Conservation (phyloP, 331 rosid species). For the Malus hybrid region DNA sequence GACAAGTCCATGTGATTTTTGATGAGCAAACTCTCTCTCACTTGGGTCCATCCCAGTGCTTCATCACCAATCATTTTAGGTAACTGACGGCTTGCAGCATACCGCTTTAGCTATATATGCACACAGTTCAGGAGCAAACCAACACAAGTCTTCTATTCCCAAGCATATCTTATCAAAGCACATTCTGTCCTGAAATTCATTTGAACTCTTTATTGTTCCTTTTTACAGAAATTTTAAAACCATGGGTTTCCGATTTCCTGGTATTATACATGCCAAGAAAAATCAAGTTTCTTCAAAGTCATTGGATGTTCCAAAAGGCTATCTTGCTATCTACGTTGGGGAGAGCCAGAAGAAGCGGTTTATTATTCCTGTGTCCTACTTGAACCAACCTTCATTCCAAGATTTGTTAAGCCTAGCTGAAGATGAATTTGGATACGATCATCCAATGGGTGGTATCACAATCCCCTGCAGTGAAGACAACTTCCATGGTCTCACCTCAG, state of each 20-base stretch:
- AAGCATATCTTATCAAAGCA: neutral
- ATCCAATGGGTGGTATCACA: conserved; percentile 29
- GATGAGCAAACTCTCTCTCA: neutral
- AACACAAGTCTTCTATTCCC: neutral
- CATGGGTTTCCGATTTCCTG: too few relatives aligned
- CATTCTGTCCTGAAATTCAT: neutral
- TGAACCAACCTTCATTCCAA: neutral
- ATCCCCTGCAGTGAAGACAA: conserved; percentile 21
- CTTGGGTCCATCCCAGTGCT: neutral
- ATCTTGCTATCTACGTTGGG: too few relatives aligned
- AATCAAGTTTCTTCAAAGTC: too few relatives aligned
- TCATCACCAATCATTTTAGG: neutral
- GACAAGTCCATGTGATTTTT: neutral
- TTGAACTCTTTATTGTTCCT: neutral
- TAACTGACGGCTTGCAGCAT: neutral
- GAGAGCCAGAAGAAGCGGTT: neutral
- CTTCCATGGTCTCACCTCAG: neutral
- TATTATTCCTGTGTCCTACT: conserved; percentile 20
- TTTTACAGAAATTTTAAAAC: neutral
- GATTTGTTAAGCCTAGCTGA: conserved; percentile 18
- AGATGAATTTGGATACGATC: conserved; percentile 21
- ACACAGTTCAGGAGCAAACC: neutral
- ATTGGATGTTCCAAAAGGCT: too few relatives aligned
- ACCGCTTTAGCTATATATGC: neutral
- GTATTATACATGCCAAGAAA: too few relatives aligned